A percentile compares a stretch with the other conserved stretches of the same genome.
Evolutionary conservation across 164 flowering plant genomes (phyloP).

Genomic region (Nymphaea colorata): DNA sequence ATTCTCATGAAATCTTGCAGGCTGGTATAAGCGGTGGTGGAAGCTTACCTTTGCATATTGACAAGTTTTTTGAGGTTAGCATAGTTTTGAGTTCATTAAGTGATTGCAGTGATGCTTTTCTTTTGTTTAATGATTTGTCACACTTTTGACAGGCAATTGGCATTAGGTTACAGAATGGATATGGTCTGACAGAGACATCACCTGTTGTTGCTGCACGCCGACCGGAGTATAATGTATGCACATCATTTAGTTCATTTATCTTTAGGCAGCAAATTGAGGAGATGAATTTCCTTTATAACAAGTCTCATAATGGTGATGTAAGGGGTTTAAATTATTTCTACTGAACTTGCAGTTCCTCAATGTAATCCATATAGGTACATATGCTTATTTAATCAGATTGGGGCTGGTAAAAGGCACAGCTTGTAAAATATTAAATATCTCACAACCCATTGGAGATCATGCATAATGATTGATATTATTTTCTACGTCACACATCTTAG

Average conservation of each 20-base stretch:
- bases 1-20: conserved; percentile 23
- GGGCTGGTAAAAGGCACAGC: too few relatives aligned
- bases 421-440: too few relatives aligned
- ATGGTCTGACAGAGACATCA: conserved; percentile 84
- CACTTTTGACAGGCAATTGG: conserved; percentile 62
- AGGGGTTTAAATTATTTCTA: too few relatives aligned
- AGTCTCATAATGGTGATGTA: too few relatives aligned
- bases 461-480: too few relatives aligned
- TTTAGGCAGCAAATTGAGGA: not conserved
- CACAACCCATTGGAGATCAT: too few relatives aligned
- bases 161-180: conserved; percentile 68
- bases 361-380: too few relatives aligned
- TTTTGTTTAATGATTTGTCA: not conserved
- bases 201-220: conserved; percentile 75
- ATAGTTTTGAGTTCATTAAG: conserved; percentile 3
- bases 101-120: not conserved
- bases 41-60: conserved; percentile 70
- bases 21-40: conserved; percentile 97
- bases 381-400: too few relatives aligned
- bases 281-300: not conserved
- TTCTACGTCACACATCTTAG: too few relatives aligned
- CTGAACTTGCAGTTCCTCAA: too few relatives aligned
- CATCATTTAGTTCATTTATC: not conserved
- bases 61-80: conserved; percentile 87
- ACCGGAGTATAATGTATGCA: conserved; percentile 50